phyloP scores from a whole-genome alignment of 345 rosid genomes.

The Geranium rotundifolium region DNA sequence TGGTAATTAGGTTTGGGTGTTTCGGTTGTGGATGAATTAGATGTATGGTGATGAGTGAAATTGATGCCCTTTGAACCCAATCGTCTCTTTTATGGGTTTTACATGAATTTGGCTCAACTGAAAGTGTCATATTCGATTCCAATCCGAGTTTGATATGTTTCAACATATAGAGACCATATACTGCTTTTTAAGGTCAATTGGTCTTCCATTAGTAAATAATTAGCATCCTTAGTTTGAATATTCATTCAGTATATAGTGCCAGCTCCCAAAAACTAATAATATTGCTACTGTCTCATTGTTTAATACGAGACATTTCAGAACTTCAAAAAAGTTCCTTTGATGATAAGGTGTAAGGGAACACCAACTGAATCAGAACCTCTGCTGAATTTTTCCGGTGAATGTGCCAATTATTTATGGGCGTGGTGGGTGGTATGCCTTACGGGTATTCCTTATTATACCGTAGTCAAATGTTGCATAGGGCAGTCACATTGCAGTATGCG shows the following conservation, averaged over 20 bases:
- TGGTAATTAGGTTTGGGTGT: too few relatives aligned
- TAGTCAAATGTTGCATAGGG: background rate
- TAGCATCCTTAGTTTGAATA: background rate
- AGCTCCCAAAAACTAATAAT: background rate
- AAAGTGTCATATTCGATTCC: too few relatives aligned
- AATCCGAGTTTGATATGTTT: too few relatives aligned
- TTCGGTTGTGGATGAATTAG: background rate
- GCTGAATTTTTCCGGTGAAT: too few relatives aligned
- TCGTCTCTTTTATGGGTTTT: background rate
- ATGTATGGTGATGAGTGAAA: slow-evolving; percentile 3
- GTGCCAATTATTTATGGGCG: too few relatives aligned
- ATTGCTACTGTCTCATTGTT: slow-evolving; percentile 1
- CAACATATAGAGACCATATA: background rate
- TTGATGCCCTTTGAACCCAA: slow-evolving; percentile 9
- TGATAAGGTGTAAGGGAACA: too few relatives aligned
- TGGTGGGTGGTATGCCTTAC: background rate
- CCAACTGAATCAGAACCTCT: too few relatives aligned
- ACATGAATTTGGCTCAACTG: too few relatives aligned
- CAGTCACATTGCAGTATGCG: background rate
- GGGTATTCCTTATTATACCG: background rate
- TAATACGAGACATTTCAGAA: too few relatives aligned
- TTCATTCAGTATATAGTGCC: background rate
- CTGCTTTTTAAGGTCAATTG: background rate
- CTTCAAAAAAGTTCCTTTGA: too few relatives aligned
- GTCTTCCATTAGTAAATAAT: background rate